Evolutionary conservation across 2,329 filamentous ascomycete genomes (phyloP).

Genomic region (Colletotrichum sp.): DNA sequence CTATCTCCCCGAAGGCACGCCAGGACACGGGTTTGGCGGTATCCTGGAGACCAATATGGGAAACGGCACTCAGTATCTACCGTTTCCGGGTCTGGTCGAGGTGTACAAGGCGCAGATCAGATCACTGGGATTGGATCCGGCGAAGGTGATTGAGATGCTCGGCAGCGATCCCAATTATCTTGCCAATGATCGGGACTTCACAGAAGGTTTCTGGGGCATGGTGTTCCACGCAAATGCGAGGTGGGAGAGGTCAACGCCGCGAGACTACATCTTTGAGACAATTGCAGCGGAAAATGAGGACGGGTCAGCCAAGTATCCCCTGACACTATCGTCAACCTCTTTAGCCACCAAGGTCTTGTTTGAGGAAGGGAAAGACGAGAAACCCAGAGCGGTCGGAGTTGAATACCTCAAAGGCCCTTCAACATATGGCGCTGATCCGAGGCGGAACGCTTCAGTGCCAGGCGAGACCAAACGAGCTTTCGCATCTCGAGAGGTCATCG

Average conservation of each 20-base stretch:
- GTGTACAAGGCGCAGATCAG: not conserved
- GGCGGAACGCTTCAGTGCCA: constrained; percentile 28
- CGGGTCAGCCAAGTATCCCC: constrained; percentile 47
- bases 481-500: constrained; percentile 50
- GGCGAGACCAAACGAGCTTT: constrained; percentile 24
- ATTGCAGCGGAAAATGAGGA: constrained; percentile 46
- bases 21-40: constrained; percentile 47
- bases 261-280: constrained; percentile 21
- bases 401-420: constrained; percentile 45
- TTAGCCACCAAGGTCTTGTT: constrained; percentile 43
- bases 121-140: not conserved
- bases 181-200: not conserved
- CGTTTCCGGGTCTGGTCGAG: not conserved
- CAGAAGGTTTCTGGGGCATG: not conserved
- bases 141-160: not conserved
- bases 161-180: not conserved
- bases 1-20: constrained; percentile 39
- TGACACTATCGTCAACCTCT: constrained; percentile 41
- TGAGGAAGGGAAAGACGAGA: constrained; percentile 19
- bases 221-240: not conserved
- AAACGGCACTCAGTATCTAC: not conserved
- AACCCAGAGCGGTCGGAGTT: constrained; percentile 40
- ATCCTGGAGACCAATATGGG: constrained; percentile 34
- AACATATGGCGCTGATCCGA: constrained; percentile 44
- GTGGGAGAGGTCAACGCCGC: not conserved